These are phyloP conservation scores for Trichoderma afroharzianum DNA, from an alignment of 2,329 filamentous ascomycete species.

Conservation along the genomic window DNA sequence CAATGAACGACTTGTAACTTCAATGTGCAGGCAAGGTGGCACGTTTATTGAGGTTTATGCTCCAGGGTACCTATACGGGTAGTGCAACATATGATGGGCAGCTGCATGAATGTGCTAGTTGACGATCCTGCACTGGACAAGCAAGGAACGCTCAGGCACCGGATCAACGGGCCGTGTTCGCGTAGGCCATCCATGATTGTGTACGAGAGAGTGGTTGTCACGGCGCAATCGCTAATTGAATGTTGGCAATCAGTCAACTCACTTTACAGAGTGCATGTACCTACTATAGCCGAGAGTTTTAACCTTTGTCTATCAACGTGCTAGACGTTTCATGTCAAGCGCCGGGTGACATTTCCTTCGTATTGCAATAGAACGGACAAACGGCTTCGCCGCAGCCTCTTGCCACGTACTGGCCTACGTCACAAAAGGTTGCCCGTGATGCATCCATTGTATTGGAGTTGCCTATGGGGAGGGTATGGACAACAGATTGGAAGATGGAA, in stretches of 20 bases:
- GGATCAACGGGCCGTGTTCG: background rate
- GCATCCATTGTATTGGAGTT: background rate
- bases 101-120: background rate
- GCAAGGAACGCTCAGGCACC: background rate
- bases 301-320: background rate
- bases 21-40: background rate
- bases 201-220: background rate
- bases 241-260: background rate
- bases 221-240: background rate
- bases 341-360: slow-evolving; percentile 15
- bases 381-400: slow-evolving; percentile 14
- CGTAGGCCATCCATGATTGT: background rate
- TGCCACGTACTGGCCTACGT: slow-evolving; percentile 24
- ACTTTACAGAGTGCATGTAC: background rate
- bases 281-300: background rate
- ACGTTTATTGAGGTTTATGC: background rate
- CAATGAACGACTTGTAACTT: background rate
- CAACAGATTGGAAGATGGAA: background rate
- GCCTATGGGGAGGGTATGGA: background rate
- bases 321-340: background rate
- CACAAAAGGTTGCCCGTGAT: slow-evolving; percentile 13
- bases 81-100: background rate
- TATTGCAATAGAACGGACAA: slow-evolving; percentile 23
- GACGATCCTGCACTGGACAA: background rate
- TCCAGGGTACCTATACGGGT: background rate